A percentile compares a stretch with the other conserved stretches of the same genome.
These are phyloP conservation scores for Aristolochia fimbriata DNA, from an alignment of 164 flowering plant genomes.

Conservation along the genomic window DNA sequence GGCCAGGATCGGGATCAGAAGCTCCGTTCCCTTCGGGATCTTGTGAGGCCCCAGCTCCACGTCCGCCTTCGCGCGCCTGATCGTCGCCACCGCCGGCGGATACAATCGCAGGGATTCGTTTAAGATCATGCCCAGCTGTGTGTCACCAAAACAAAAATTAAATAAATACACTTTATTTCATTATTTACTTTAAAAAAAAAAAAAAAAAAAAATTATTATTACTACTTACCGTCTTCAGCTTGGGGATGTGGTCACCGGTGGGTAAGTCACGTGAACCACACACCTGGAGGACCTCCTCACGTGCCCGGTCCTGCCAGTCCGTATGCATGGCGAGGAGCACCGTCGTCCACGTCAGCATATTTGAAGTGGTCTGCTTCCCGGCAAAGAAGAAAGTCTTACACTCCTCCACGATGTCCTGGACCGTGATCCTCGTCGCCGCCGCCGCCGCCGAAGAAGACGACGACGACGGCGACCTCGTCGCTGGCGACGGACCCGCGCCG, in stretches of 20 bases:
- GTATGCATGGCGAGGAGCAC: conserved; percentile 93
- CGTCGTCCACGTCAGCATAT: conserved; percentile 93
- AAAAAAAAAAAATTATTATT: background rate
- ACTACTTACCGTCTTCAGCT: conserved; percentile 75
- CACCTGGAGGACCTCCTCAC: conserved; percentile 72
- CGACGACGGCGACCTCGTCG: no score
- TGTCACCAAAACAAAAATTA: no score
- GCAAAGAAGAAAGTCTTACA: conserved; percentile 97
- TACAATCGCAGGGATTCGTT: conserved; percentile 81
- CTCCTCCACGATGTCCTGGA: conserved; percentile 80
- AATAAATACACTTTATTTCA: no score
- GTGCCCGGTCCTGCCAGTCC: conserved; percentile 83
- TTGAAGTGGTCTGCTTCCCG: conserved; percentile 89
- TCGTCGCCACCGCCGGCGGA: conserved; percentile 80
- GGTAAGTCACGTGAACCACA: conserved; percentile 83
- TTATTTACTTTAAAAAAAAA: background rate
- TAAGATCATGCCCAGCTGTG: conserved; percentile 81
- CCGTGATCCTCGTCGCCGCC: conserved; percentile 27
- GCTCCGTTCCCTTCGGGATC: conserved; percentile 77
- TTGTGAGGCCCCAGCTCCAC: conserved; percentile 59
- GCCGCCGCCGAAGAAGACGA: conserved; percentile 4
- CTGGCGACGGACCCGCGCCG: background rate
- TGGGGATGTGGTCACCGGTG: conserved; percentile 56
- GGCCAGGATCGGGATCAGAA: conserved; percentile 81
- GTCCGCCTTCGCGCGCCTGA: conserved; percentile 68